phyloP scores from a whole-genome alignment of 2,329 filamentous ascomycete species.

The Fusarium staphyleae region DNA sequence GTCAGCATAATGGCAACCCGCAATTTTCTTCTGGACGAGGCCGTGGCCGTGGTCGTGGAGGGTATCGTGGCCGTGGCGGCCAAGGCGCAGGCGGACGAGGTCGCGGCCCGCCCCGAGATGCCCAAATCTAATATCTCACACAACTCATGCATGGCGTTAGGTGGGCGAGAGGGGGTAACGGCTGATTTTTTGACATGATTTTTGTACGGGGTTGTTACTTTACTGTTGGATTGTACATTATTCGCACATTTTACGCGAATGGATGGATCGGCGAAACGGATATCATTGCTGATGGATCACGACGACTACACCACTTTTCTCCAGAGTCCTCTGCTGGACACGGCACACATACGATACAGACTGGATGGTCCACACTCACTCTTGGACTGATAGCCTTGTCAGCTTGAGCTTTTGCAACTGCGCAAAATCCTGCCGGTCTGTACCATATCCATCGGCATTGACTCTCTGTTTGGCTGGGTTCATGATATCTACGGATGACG shows the following conservation, averaged over 20 bases:
- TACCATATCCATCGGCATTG: conserved; percentile 44
- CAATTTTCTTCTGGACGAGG: conserved; percentile 48
- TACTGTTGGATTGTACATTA: conserved; percentile 54
- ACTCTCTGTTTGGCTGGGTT: conserved; percentile 43
- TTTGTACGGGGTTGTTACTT: conserved; percentile 43
- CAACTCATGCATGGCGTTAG: conserved; percentile 41
- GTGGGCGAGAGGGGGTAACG: conserved; percentile 33
- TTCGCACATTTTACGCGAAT: conserved; percentile 50
- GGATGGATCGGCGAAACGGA: conserved; percentile 46
- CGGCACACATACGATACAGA: conserved; percentile 30
- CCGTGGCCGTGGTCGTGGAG: conserved; percentile 47
- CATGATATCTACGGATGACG: conserved; percentile 43
- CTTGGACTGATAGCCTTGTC: conserved; percentile 25
- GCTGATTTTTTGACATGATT: conserved; percentile 43
- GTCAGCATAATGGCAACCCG: conserved; percentile 49
- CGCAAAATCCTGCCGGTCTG: conserved; percentile 40
- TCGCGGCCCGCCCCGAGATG: conserved; percentile 48
- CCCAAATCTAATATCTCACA: conserved; percentile 45
- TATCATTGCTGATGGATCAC: conserved; percentile 44
- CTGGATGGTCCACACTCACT: conserved; percentile 25
- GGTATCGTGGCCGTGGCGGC: conserved; percentile 50
- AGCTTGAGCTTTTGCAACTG: conserved; percentile 37
- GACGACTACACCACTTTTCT: conserved; percentile 34
- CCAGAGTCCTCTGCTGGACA: conserved; percentile 23
- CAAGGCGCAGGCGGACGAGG: conserved; percentile 46